Base-by-base conservation (phyloP, 768 basidiomycete species). In the Boletus eberwhitei region DNA sequence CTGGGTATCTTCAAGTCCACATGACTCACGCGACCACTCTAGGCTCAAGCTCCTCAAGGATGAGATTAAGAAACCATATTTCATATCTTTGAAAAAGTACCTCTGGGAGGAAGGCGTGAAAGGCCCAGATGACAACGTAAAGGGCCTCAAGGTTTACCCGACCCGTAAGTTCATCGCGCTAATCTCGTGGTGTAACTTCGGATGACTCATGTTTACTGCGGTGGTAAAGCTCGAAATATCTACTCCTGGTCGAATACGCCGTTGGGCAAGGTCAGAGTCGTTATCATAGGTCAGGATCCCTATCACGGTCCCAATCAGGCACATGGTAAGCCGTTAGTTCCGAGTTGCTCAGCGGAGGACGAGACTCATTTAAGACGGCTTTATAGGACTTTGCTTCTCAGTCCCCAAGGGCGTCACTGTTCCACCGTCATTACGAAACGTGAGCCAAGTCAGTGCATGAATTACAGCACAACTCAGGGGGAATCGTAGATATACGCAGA, bases 211-310 rank as follows among this genome's bases (percentile, higher is more conserved):
- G 31, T 31, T 41, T 21, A 37, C 48, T 56, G 47, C 59, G 74
- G 52, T 37, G 48, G 22, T 49, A 43, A 67, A 87, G 94, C 93
- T 14, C 76, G 78, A 59, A 83, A 96, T 64, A 89, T 97, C 52
- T 97, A 97, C 68, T 79, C 91, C 13, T 98, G 94, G 94, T 90
- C 91, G 4, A 81, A 87, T 52, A 94, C 92, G 29, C 91, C 92
- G 4, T 74, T 97, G 16, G 87, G 89, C 13, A 83, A 85, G 58
- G 84, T 98, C 58, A 86, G 84, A 66, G 88, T 93, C 26, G 92
- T 97, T 46, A 92, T 97, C 54, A 79, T 98, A 50, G 88, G 89
- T 8, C 92, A 93, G 72, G 93, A 94, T 75, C 92, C 92, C 26
- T 94, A 93, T 70, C 89, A 90, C 67, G 80, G 82, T 57, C 71